Base-by-base conservation (phyloP, 108 stramenopile species). In the Nannochloropsis oceanica region DNA sequence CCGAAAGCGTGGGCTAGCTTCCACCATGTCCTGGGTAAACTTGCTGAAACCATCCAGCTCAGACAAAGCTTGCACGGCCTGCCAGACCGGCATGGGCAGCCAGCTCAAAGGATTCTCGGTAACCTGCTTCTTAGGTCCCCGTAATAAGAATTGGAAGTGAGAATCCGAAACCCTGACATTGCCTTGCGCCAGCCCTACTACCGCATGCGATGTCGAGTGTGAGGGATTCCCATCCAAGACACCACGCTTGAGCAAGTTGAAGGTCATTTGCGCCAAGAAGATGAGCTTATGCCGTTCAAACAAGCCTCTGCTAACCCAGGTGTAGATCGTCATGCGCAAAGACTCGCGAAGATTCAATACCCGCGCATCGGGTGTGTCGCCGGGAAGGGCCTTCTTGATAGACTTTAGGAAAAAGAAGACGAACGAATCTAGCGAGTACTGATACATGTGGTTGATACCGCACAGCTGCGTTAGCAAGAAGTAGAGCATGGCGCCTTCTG, bases 401-500 rank as follows among this genome's bases (percentile, higher is more conserved):
- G 94, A 93, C 84, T 96, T 96, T 84, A 93, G 89, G 86, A 95
- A 96, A 87, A 94, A 95, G 34, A 93, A 93, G 27, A 94, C 92
- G 87, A 94, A 96, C 43, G 92, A 91, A 84, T 96, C 95, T 50
- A 96, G 87, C 20, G 94, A 94, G 87, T 96, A 96, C 89, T 96
- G 95, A 91, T 96, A 96, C 95, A 96, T 96, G 89, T 95, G 94
- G 86, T 96, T 93, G 82, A 96, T 94, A 26, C 79, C 27, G 83
- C 91, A 93, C 44, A 96, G 91, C 82, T 94, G 93, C 0, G 95
- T 96, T 43, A 96, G 91, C 80, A 95, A 91, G 92, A 96, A 95
- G 90, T 96, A 96, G 12, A 96, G 91, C 95, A 96, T 96, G n/a
- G 95, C 95, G 24, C 95, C 95, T 85, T 96, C 95, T 1, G 94